Percentiles rank a stretch among this genome's conserved stretches.
These are phyloP conservation scores for Botrytis paeoniae DNA, from an alignment of 2,329 filamentous ascomycete species.

Conservation along the genomic window DNA sequence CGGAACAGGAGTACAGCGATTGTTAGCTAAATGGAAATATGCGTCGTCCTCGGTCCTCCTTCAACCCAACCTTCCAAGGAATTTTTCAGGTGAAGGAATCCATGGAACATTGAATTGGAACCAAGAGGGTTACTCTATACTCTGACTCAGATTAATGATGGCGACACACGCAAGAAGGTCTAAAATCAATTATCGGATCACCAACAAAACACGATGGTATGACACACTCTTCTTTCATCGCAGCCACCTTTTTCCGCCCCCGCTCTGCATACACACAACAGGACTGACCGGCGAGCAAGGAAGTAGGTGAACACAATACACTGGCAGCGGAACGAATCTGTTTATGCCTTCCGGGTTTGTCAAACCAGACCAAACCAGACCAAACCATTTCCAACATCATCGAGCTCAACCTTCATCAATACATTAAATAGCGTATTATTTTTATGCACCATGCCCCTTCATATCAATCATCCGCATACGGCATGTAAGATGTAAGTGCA, in stretches of 20 bases:
- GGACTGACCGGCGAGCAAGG: slow-evolving; percentile 18
- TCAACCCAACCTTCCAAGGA: slow-evolving; percentile 5
- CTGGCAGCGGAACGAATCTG: slow-evolving; percentile 22
- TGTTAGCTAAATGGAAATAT: slow-evolving; percentile 15
- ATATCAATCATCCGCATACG: slow-evolving; percentile 11
- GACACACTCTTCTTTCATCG: slow-evolving; percentile 15
- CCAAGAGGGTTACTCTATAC: slow-evolving; percentile 6
- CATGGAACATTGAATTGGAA: slow-evolving; percentile 3
- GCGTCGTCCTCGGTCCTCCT: slow-evolving; percentile 16
- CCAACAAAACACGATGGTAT: slow-evolving; percentile 7
- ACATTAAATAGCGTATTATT: slow-evolving; percentile 17
- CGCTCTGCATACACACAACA: slow-evolving; percentile 26
- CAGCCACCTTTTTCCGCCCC: slow-evolving; percentile 20
- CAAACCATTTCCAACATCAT: slow-evolving; percentile 13
- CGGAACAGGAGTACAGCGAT: slow-evolving; percentile 7
- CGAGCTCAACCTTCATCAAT: slow-evolving; percentile 17
- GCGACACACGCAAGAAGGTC: slow-evolving; percentile 5
- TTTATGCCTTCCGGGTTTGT: slow-evolving; percentile 19
- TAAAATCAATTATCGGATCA: background rate
- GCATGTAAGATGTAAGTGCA: slow-evolving; percentile 16
- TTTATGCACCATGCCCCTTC: slow-evolving; percentile 24
- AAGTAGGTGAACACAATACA: slow-evolving; percentile 20
- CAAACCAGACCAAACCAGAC: slow-evolving; percentile 24
- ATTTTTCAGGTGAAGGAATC: background rate
- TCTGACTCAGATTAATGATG: slow-evolving; percentile 17